A percentile compares a stretch with the other conserved stretches of the same genome.
phyloP scores from a whole-genome alignment of 768 basidiomycete genomes.

The Auriscalpium orientale region DNA sequence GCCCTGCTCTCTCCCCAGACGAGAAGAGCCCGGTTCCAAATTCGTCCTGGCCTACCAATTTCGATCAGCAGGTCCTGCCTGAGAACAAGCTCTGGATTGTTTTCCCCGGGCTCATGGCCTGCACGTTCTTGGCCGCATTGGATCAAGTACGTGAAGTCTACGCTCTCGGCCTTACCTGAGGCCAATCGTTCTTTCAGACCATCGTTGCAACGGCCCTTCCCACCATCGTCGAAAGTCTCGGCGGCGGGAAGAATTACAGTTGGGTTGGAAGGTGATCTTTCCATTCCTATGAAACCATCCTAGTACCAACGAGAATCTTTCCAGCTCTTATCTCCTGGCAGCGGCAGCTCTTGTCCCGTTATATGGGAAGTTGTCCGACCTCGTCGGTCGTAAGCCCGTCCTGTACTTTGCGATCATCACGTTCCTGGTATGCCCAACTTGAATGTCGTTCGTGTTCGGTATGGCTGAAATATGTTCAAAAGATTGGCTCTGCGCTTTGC shows the following conservation, averaged over 20 bases:
- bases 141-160: conserved; percentile 29
- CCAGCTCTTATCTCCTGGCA: conserved; percentile 67
- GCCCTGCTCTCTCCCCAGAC: too few relatives aligned
- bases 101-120: conserved; percentile 37
- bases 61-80: conserved; percentile 35
- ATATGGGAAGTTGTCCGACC: conserved; percentile 74
- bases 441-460: background rate
- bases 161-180: too few relatives aligned
- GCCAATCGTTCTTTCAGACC: conserved; percentile 21
- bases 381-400: conserved; percentile 53
- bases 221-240: conserved; percentile 38
- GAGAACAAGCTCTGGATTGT: conserved; percentile 35
- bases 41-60: too few relatives aligned
- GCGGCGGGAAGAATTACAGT: conserved; percentile 38
- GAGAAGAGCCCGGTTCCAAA: too few relatives aligned
- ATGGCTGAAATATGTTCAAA: background rate
- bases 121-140: conserved; percentile 38
- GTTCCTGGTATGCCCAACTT: conserved; percentile 48
- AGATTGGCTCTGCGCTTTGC: conserved; percentile 76
- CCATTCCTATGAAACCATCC: background rate
- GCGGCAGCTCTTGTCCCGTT: conserved; percentile 60
- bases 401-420: conserved; percentile 56
- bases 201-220: conserved; percentile 44
- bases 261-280: conserved; percentile 40
- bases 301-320: background rate